Base-by-base conservation (phyloP, 768 basidiomycete genomes). In the Tremella yokohamensis region DNA sequence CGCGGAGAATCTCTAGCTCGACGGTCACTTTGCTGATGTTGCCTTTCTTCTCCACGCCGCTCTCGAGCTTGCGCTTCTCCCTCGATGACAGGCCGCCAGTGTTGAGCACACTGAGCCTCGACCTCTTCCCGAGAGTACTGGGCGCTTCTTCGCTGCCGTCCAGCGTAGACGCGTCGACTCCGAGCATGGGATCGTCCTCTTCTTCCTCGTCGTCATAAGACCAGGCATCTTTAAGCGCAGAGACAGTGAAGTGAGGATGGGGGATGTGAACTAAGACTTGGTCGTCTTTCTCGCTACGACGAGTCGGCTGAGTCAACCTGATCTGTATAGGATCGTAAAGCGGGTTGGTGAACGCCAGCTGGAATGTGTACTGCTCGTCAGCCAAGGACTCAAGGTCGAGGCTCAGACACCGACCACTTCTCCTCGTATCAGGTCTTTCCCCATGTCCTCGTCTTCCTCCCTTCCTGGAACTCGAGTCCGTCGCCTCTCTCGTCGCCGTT, bases 181-280 rank as follows among this genome's bases (percentile, higher is more conserved):
- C 79, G 19, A 78, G 78, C 34, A 78, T 79, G 29, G 82, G 81
- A 12, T 80, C 79, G 44, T 82, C 82, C 47, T 79, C 77, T 9
- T 78, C 79, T 34, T 90, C 91, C 57, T 94, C 91, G 58, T 92
- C 92, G 54, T 96, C 94, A 61, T 92, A 96, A 75, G 98, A 92
- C 94, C 94, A 98, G 34, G 90, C 90, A 73, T 98, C 96, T 16
- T 90, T 90, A 70, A 88, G 93, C 1, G 94, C 89, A 13, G 87
- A 85, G 48, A 98, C 84, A 4, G 87, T 80, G 73, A 99, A 94
- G 8, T 85, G 78, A 0, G 83, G 79, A 11, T 84, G 85, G 0
- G 90, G 93, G 2, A 98, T 79, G 9, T 86, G 85, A 4, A 94
- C 81, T 1, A 85, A 56, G 80, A 26, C 79, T 75, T 7, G 74